Percentiles rank a stretch among this genome's conserved stretches.
phyloP scores from a whole-genome alignment of 805 yeast genomes.

The Groenewaldozyma salmanticensis region DNA sequence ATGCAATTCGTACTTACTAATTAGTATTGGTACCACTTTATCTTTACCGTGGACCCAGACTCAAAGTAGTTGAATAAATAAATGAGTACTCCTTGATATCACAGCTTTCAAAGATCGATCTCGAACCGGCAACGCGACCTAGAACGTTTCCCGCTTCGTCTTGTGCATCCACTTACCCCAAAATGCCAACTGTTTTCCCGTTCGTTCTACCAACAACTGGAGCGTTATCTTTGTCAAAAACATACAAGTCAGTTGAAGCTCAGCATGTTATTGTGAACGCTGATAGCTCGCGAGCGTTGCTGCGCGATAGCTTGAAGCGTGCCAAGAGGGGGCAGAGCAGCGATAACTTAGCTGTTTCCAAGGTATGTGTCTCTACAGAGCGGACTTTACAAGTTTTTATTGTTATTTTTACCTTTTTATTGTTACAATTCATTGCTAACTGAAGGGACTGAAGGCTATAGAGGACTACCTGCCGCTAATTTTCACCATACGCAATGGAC shows the following conservation, averaged over 20 bases:
- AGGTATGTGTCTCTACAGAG: conserved; percentile 7
- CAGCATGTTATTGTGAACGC: conserved; percentile 19
- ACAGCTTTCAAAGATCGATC: no score
- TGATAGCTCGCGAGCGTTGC: conserved; percentile 22
- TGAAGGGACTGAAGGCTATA: conserved; percentile 11
- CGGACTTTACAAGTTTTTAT: no score
- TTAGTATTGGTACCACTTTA: no score
- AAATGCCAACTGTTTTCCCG: conserved; percentile 15
- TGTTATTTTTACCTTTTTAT: no score
- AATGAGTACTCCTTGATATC: no score
- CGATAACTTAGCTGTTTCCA: conserved; percentile 18
- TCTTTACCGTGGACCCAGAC: no score
- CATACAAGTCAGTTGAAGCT: conserved; percentile 13
- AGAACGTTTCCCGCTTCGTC: no score
- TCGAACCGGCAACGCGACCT: no score
- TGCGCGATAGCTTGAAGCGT: conserved; percentile 21
- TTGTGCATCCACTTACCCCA: no score
- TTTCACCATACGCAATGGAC: conserved; percentile 16
- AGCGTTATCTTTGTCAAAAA: conserved; percentile 16
- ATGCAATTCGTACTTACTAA: no score
- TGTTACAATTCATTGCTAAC: no score
- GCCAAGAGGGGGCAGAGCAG: conserved; percentile 21
- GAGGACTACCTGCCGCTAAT: conserved; percentile 22
- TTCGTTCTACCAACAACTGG: conserved; percentile 25
- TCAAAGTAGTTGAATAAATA: no score